Evolutionary conservation across 2,329 filamentous ascomycete species (phyloP).

Genomic region (Colletotrichum sp.): DNA sequence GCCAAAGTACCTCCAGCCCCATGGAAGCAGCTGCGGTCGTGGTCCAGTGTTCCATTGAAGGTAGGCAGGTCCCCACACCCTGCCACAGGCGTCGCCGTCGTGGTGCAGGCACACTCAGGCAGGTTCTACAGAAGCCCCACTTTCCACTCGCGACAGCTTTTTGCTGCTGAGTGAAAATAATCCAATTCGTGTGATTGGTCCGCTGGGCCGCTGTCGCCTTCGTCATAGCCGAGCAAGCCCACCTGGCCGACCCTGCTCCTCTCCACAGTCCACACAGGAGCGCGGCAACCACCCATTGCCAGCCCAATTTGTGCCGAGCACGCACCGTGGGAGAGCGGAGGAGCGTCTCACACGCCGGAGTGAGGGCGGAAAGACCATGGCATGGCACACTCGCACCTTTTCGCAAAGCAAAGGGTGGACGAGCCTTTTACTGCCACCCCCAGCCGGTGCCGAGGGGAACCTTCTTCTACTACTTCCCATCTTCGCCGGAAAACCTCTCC

Average conservation of each 20-base stretch:
- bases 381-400: neutral
- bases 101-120: neutral
- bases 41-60: neutral
- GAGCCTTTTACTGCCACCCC: slow-evolving; percentile 12
- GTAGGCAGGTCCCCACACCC: neutral
- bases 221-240: slow-evolving; percentile 24
- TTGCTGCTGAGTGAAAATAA: slow-evolving; percentile 23
- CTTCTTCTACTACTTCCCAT: slow-evolving; percentile 17
- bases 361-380: neutral
- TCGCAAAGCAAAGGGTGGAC: neutral
- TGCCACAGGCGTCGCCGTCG: neutral
- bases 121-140: slow-evolving; percentile 2
- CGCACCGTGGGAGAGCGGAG: neutral
- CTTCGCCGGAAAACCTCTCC: slow-evolving; percentile 31
- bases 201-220: slow-evolving; percentile 21
- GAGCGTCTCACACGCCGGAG: neutral
- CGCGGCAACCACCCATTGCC: slow-evolving; percentile 5
- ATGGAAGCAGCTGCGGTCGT: neutral
- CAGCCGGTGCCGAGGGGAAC: neutral
- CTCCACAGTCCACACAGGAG: slow-evolving; percentile 14
- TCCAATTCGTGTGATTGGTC: slow-evolving; percentile 19
- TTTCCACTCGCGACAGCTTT: slow-evolving; percentile 5
- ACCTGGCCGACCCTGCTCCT: slow-evolving; percentile 13
- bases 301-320: slow-evolving; percentile 11
- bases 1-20: neutral